Percentiles rank a stretch among this genome's conserved stretches.
Evolutionary conservation across 2,329 filamentous ascomycete species (phyloP).

Genomic region (Phoma sp.): DNA sequence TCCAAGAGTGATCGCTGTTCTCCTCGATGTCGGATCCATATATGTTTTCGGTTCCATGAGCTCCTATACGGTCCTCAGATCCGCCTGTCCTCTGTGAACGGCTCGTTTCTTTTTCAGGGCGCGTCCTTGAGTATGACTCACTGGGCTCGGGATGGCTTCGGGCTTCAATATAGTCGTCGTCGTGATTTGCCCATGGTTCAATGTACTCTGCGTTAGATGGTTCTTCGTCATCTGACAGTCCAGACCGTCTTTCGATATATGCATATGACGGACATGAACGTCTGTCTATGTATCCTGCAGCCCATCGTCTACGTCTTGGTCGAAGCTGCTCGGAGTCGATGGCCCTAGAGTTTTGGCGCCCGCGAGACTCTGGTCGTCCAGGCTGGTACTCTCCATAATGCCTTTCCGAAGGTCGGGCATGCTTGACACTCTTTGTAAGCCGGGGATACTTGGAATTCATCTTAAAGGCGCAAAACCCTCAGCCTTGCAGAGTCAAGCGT

Average conservation of each 20-base stretch:
- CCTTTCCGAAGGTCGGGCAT: too few species aligned
- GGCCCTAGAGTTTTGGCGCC: neutral
- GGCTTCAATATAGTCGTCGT: neutral
- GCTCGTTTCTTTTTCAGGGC: neutral
- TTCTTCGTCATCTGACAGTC: neutral
- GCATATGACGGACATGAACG: neutral
- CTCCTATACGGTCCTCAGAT: neutral
- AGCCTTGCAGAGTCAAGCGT: too few species aligned
- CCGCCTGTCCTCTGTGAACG: neutral
- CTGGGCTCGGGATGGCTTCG: neutral
- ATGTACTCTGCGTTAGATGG: constrained; percentile 1
- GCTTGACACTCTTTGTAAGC: too few species aligned
- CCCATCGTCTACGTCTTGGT: constrained; percentile 2
- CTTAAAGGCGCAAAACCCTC: too few species aligned
- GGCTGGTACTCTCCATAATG: too few species aligned
- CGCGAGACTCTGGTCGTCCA: too few species aligned
- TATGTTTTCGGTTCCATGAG: too few species aligned
- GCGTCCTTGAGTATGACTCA: too few species aligned
- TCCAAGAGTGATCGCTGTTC: too few species aligned
- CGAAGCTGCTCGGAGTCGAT: neutral
- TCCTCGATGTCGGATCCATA: too few species aligned
- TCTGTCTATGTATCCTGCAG: constrained; percentile 3
- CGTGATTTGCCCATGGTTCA: neutral
- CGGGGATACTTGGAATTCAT: too few species aligned
- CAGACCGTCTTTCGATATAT: neutral